Base-by-base conservation (phyloP, 441 rosid species). In the Aquilaria agallochum region DNA sequence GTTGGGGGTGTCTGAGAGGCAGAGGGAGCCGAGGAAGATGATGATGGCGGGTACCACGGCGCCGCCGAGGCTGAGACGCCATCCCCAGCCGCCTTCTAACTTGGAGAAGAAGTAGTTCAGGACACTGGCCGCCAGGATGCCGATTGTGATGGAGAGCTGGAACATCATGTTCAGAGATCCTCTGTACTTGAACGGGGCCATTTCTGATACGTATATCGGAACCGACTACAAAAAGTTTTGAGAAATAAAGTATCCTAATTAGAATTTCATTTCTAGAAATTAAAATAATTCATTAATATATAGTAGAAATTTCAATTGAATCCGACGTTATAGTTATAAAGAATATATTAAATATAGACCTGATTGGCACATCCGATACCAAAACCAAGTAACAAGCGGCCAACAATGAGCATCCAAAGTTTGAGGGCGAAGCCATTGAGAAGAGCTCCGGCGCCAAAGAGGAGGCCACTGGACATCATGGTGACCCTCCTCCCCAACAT, bases 201-300 rank as follows among this genome's bases (percentile, higher is more conserved):
- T 72, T 62, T 84, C 84, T 13, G 86, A 84, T 31, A 84, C 67
- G 15, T 84, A 84, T 52, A 81, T 79, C 3, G 87, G 89, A 5
- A 84, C 80, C 20, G 80, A 73, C 84, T 83, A 49, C 3, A 71
- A 11, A 8, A 8, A 20, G 27, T 20, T 20, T 20, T 20, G 27
- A 20, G 27, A 20, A 20, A 20, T 20, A 20, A 20, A 20, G 27
- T 20, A 20, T 20, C 27, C 27, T 20, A 20, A 20, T 20, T 20
- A 20, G 27, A 20, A 20, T 0, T 20, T 20, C 27, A 0, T 20
- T 20, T 20, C 27, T 20, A 20, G 27, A 20, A 20, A 20, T 20
- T 1, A 20, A 20, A 20, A 20, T 20, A 20, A 20, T 20, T 20
- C 27, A 20, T 20, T 20, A 20, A 20, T 20, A 20, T 20, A 20